A percentile compares a stretch with the other conserved stretches of the same genome.
These are phyloP conservation scores for Talaromyces atroroseus DNA, from an alignment of 2,329 filamentous ascomycete genomes.

Conservation along the genomic window DNA sequence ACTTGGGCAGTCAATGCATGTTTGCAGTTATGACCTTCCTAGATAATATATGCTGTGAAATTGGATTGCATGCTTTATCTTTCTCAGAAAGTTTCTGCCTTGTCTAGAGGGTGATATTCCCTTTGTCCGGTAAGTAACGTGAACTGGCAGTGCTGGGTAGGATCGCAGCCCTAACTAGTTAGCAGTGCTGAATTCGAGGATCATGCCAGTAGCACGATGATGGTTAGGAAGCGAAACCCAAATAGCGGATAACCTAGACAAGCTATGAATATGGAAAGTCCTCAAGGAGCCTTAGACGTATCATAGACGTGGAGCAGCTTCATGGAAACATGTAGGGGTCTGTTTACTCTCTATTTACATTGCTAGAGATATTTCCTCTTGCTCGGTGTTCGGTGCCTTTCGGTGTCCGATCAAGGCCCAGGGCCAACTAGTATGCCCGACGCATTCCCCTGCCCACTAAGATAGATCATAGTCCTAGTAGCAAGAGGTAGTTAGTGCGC, in stretches of 20 bases:
- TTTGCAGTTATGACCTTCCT: too few species aligned
- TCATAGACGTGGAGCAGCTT: background rate
- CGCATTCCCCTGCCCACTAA: background rate
- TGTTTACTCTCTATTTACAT: background rate
- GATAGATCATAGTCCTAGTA: background rate
- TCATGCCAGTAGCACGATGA: too few species aligned
- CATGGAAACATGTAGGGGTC: background rate
- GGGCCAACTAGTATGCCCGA: background rate
- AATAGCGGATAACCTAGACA: too few species aligned
- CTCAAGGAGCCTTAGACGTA: background rate
- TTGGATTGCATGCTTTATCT: too few species aligned
- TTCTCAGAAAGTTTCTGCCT: too few species aligned
- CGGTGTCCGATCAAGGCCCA: background rate
- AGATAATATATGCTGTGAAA: too few species aligned
- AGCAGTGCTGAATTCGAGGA: background rate
- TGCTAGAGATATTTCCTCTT: background rate
- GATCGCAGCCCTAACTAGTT: background rate
- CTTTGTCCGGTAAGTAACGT: too few species aligned
- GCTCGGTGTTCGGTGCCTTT: background rate
- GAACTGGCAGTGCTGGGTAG: too few species aligned
- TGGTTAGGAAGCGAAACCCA: too few species aligned
- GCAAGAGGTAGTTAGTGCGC: background rate
- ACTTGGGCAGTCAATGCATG: too few species aligned
- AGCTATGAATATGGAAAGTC: too few species aligned
- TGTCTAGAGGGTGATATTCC: too few species aligned